Evolutionary conservation across 2,329 filamentous ascomycete species (phyloP), one percentile per base, ranked within the genome.

Genomic region (Grosmannia huntii): DNA sequence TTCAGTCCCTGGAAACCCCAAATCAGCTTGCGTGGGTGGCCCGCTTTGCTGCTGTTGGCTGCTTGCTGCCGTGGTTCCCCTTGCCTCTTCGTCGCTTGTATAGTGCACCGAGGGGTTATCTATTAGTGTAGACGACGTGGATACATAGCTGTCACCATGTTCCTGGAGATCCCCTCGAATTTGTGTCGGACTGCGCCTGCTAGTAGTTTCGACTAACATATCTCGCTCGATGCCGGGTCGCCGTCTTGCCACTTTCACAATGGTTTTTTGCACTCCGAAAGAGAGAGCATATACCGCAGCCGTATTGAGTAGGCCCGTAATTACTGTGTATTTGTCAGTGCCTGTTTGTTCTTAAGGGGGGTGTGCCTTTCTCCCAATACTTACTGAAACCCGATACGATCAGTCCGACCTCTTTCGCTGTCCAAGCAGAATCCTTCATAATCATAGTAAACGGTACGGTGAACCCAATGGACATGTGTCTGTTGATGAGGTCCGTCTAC

Each of bases 381-480:
- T 41, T 61, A 79, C 77, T 59, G 57, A 78, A 79, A 33, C 72
- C 73, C 3, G 68, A 70, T 21, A 76, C 70, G 9, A 79, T 70
- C 21, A 71, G 64, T 5, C 71, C 75, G n/a, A 79, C 70, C 0
- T 62, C 65, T 57, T 68, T 66, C 3, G 58, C 61, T 21, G 66
- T 65, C 63, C 21, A 67, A 65, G 9, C 73, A 61, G 12, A 70
- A 62, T 7, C 71, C 60, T 68, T 64, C 46, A 72, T 71, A 16
- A 79, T 70, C 68, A 75, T 74, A 1, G 78, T 66, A 2, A 80
- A 71, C 0, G 78, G 77, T 2, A 79, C 70, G 0, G 75, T 73
- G 62, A 80, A 80, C 3, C 75, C 77, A 6, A 79, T 64, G 0
- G 77, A 76, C 62, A 80, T 72, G 64, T 80, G 75, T 3, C 71